Evolutionary conservation across 2,329 filamentous ascomycete genomes (phyloP), one percentile per base, ranked within the genome.

Genomic region (Decorospora gaudefroyi): DNA sequence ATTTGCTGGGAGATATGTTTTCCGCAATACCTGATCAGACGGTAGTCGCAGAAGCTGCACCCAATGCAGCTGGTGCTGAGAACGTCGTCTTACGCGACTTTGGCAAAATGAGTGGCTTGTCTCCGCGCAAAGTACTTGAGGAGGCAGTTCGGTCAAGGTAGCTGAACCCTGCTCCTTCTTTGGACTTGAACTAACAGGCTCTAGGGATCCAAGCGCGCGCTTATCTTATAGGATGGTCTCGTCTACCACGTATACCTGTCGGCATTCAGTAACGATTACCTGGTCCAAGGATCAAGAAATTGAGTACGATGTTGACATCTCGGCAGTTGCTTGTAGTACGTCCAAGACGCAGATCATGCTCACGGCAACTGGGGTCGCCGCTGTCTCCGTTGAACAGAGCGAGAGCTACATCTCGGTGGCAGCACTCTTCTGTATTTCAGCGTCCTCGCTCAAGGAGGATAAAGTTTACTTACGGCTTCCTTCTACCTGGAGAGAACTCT

Each of bases 131-230:
- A 53, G 78, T 88, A 18, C 73, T 97, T 9, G 90, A 96, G 67
- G 91, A 96, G 68, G 82, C 88, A n/a, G 95, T 91, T 67, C 85
- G 87, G 58, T 82, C 90, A 51, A 86, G 86, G 86, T 87, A 69
- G 55, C 68, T 61, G 7, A 23, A 15, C 7, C 12, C 21, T 8
- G 3, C 5, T 1, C 29, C 8, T 9, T 12, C 18, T 11, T 25
- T 8, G 4, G n/a, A 15, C 6, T 30, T 12, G 5, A 8, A 27
- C 32, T 55, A 31, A 51, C 19, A 13, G 3, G 1, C 3, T 13
- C 35, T 23, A 87, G 89, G 70, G 90, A 96, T 64, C 75, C 85
- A 1, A 78, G 78, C 3, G 87, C 80, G 19, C 86, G 80, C 56
- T 71, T 96, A 16, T 74, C 72, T 2, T 93, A 86, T 65, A 83